Conservation (phyloP, 1,284 basidiomycete genomes). For the Puccinia polysora region DNA sequence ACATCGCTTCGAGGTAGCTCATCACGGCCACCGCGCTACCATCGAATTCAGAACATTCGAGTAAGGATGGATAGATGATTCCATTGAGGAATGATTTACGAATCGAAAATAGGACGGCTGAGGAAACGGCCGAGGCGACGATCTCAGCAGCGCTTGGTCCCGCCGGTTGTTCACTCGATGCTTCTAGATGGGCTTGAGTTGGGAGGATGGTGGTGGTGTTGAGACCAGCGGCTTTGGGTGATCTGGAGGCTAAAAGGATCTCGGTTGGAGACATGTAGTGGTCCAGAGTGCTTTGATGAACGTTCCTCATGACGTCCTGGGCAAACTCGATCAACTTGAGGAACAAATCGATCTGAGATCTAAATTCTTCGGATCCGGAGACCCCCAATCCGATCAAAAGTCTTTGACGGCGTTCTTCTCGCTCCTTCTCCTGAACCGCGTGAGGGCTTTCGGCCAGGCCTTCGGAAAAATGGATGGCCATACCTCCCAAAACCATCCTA, state of each 20-base stretch:
- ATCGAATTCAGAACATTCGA: conserved; percentile 86
- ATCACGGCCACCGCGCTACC: conserved; percentile 93
- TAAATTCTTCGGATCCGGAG: conserved; percentile 71
- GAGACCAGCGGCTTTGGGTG: conserved; percentile 43
- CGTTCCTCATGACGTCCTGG: conserved; percentile 67
- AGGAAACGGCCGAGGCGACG: conserved; percentile 42
- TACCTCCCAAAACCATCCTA: conserved; percentile 65
- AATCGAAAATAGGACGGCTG: conserved; percentile 73
- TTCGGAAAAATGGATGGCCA: conserved; percentile 55
- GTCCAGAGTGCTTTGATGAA: conserved; percentile 55
- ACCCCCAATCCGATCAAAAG: conserved; percentile 66
- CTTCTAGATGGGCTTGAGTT: conserved; percentile 51
- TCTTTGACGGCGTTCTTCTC: conserved; percentile 60
- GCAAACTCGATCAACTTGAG: conserved; percentile 85
- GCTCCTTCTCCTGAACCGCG: conserved; percentile 59
- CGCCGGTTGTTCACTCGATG: background rate
- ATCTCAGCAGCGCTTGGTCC: conserved; percentile 34
- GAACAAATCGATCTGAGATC: conserved; percentile 74
- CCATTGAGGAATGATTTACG: conserved; percentile 85
- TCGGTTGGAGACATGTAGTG: conserved; percentile 55
- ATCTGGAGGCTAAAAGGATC: background rate
- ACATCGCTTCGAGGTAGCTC: conserved; percentile 88
- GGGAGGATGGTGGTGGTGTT: background rate
- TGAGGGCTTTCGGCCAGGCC: conserved; percentile 52
- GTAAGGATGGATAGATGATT: conserved; percentile 83